Percentiles rank a stretch among this genome's conserved stretches.
Conservation (phyloP, 1,284 basidiomycete genomes). For the Melampsora americana region DNA sequence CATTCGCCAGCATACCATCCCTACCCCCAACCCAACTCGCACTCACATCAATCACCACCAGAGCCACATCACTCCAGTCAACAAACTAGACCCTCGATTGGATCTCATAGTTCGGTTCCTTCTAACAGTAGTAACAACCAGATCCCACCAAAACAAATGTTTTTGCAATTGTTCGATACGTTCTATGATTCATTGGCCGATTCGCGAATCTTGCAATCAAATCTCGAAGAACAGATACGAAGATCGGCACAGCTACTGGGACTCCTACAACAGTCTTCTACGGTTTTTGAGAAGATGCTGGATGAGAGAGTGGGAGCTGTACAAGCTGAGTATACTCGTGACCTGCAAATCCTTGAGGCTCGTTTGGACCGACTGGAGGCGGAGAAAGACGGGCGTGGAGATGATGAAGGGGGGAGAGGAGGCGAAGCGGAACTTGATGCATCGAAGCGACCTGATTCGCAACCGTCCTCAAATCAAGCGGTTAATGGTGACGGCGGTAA, state of each 20-base stretch:
- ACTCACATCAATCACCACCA: background rate
- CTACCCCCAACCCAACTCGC: background rate
- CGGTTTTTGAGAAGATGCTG: constrained; percentile 44
- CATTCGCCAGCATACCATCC: background rate
- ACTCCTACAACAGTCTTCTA: constrained; percentile 46
- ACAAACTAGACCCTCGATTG: background rate
- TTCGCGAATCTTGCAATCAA: constrained; percentile 45
- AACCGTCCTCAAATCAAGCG: background rate
- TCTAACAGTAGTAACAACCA: background rate
- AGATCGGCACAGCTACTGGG: constrained; percentile 43
- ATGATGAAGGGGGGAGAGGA: background rate
- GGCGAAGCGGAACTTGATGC: background rate
- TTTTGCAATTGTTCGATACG: constrained; percentile 48
- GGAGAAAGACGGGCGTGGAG: background rate
- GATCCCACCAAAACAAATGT: constrained; percentile 46
- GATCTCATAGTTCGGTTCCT: background rate
- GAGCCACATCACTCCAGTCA: background rate
- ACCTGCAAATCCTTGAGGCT: constrained; percentile 44
- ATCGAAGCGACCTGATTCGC: background rate
- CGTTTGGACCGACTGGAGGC: constrained; percentile 42
- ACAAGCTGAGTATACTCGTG: constrained; percentile 39
- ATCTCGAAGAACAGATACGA: constrained; percentile 47
- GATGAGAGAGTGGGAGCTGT: constrained; percentile 36
- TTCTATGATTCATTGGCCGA: constrained; percentile 50
- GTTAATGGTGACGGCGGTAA: background rate